phyloP scores from a whole-genome alignment of 2,329 filamentous ascomycete genomes.

The Fusarium brevicatenulatum region DNA sequence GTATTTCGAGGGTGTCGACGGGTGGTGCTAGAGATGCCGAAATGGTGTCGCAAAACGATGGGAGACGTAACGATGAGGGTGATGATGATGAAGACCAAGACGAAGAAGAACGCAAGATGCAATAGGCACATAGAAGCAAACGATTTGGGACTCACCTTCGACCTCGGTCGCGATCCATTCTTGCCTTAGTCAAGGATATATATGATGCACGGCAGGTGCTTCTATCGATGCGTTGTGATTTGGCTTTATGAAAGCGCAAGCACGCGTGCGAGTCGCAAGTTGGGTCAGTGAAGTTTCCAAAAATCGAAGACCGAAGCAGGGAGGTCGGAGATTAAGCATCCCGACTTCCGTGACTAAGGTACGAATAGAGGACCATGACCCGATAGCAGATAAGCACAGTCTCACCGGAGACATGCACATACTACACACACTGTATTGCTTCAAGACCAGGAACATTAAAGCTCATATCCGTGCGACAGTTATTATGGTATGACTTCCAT shows the following conservation, averaged over 20 bases:
- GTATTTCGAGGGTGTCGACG: not conserved
- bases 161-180: slow-evolving; percentile 53
- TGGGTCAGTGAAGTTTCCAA: slow-evolving; percentile 14
- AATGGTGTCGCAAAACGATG: slow-evolving; percentile 25
- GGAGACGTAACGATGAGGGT: slow-evolving; percentile 1
- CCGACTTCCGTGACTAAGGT: slow-evolving; percentile 26
- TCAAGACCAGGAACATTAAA: not conserved
- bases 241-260: slow-evolving; percentile 32
- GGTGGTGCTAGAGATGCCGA: slow-evolving; percentile 1
- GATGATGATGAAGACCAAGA: not conserved
- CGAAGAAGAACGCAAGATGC: not conserved
- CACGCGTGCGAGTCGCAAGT: slow-evolving; percentile 39
- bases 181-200: slow-evolving; percentile 7
- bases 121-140: slow-evolving; percentile 8
- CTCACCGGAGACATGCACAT: not conserved
- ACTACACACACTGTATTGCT: not conserved
- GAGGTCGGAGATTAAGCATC: slow-evolving; percentile 38
- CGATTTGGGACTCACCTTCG: slow-evolving; percentile 48
- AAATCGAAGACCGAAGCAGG: slow-evolving; percentile 8
- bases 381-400: slow-evolving; percentile 37
- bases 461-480: not conserved
- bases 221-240: slow-evolving; percentile 2
- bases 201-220: slow-evolving; percentile 15
- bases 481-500: not conserved
- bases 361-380: not conserved